phyloP scores from a whole-genome alignment of 139 green algal species.

The Spirogloea muscicola region DNA sequence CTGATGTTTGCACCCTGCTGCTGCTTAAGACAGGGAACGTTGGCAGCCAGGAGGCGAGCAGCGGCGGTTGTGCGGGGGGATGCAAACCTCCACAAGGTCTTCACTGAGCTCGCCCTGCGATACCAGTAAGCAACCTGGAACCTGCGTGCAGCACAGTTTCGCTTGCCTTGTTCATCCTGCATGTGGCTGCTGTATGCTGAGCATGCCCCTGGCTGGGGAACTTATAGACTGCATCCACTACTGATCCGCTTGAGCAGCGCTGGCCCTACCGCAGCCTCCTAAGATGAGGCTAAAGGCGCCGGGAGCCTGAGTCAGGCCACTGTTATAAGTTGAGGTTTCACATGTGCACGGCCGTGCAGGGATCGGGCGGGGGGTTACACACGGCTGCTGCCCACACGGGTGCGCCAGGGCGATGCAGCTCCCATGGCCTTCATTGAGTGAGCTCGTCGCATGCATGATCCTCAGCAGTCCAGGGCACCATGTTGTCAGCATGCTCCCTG shows the following conservation, averaged over 20 bases:
- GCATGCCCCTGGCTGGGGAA: background rate
- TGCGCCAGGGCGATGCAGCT: constrained; percentile 68
- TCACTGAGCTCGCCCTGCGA: constrained; percentile 72
- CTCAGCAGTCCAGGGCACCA: too few relatives aligned
- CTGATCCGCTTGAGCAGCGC: too few relatives aligned
- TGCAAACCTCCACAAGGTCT: constrained; percentile 77
- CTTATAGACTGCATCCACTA: background rate
- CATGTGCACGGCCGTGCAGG: background rate
- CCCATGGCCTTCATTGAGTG: constrained; percentile 88
- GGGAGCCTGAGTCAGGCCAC: background rate
- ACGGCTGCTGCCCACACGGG: constrained; percentile 66
- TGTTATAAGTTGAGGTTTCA: background rate
- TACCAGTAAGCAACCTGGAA: constrained; percentile 57
- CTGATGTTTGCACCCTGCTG: too few relatives aligned
- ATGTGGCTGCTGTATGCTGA: background rate
- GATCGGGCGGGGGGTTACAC: constrained; percentile 85
- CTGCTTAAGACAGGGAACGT: constrained; percentile 56
- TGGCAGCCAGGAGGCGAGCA: constrained; percentile 56
- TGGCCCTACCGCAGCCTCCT: too few relatives aligned
- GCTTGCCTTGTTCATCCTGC: constrained; percentile 1
- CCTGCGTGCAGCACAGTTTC: background rate
- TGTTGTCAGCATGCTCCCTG: too few relatives aligned
- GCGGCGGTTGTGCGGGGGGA: constrained; percentile 68
- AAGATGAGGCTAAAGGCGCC: too few relatives aligned
- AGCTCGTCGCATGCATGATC: too few relatives aligned